Percentiles rank a stretch among this genome's conserved stretches.
Evolutionary conservation across 2,329 filamentous ascomycete species (phyloP).

Genomic region (Thielaviopsis euricoi): DNA sequence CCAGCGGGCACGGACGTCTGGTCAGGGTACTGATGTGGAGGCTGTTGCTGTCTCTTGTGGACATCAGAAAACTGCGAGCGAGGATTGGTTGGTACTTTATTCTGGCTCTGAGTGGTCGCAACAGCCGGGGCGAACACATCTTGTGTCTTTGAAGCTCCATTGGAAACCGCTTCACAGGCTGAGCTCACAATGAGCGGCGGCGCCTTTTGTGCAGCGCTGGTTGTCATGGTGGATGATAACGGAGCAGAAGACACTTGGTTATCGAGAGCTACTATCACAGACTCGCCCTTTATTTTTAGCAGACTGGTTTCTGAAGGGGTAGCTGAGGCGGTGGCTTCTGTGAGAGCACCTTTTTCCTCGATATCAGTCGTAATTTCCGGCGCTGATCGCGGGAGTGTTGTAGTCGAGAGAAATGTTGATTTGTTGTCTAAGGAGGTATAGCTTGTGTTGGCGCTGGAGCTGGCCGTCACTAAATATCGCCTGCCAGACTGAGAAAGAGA

Average conservation of each 20-base stretch:
- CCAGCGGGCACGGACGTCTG: slow-evolving; percentile 88
- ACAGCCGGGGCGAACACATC: neutral
- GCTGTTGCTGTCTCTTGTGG: slow-evolving; percentile 56
- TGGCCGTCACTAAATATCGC: neutral
- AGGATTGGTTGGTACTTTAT: slow-evolving; percentile 21
- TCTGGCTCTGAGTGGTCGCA: neutral
- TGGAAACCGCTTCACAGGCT: slow-evolving; percentile 21
- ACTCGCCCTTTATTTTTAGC: neutral
- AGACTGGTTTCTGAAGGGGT: neutral
- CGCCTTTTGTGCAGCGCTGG: neutral
- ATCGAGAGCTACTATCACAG: neutral
- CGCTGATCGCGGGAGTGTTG: neutral
- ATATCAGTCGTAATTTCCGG: neutral
- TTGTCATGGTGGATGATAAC: neutral
- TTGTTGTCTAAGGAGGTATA: neutral
- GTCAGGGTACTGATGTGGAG: slow-evolving; percentile 61
- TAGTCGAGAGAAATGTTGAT: neutral
- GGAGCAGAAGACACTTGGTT: neutral
- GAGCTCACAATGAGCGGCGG: slow-evolving; percentile 38
- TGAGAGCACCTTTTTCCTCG: neutral
- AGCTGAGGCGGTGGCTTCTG: neutral
- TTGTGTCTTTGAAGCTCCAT: neutral
- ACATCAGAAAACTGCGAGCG: slow-evolving; percentile 48
- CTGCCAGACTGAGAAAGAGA: slow-evolving; percentile 29
- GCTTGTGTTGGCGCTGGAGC: neutral